These are phyloP conservation scores for Ganoderma resinaceum DNA, from an alignment of 1,284 basidiomycete species.

Conservation along the genomic window DNA sequence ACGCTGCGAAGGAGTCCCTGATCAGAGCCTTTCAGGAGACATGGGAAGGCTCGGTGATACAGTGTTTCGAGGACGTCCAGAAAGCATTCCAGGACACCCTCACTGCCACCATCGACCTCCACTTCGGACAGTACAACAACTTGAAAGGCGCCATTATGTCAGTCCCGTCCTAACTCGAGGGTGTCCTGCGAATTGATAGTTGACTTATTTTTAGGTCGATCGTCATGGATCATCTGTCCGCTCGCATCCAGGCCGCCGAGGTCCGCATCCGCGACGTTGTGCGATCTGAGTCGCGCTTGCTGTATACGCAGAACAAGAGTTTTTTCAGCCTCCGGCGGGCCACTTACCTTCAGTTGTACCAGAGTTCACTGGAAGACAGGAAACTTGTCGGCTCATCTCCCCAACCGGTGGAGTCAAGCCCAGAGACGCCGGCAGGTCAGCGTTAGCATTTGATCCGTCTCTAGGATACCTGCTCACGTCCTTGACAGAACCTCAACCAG, in stretches of 20 bases:
- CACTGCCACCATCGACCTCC: constrained; percentile 29
- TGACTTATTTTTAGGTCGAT: neutral
- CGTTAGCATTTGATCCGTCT: neutral
- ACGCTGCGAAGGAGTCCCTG: constrained; percentile 52
- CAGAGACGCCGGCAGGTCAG: neutral
- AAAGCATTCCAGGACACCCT: constrained; percentile 36
- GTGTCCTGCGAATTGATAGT: neutral
- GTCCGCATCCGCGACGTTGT: constrained; percentile 21
- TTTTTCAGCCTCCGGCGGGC: neutral
- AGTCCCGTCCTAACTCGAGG: neutral
- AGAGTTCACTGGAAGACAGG: neutral
- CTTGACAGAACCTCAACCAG: neutral
- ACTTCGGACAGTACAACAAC: constrained; percentile 41
- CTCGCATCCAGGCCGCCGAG: neutral
- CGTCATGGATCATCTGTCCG: constrained; percentile 7
- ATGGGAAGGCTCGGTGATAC: constrained; percentile 47
- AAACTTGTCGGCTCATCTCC: neutral
- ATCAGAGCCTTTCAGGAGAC: constrained; percentile 46
- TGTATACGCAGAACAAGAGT: constrained; percentile 29
- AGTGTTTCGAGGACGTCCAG: constrained; percentile 48
- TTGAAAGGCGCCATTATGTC: constrained; percentile 40
- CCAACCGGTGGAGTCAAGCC: neutral
- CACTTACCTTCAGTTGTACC: neutral
- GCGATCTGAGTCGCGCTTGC: constrained; percentile 21
- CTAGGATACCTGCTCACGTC: neutral